A percentile compares a stretch with the other conserved stretches of the same genome.
Evolutionary conservation across 441 rosid species (phyloP).

Genomic region (Euphorbia corollata): DNA sequence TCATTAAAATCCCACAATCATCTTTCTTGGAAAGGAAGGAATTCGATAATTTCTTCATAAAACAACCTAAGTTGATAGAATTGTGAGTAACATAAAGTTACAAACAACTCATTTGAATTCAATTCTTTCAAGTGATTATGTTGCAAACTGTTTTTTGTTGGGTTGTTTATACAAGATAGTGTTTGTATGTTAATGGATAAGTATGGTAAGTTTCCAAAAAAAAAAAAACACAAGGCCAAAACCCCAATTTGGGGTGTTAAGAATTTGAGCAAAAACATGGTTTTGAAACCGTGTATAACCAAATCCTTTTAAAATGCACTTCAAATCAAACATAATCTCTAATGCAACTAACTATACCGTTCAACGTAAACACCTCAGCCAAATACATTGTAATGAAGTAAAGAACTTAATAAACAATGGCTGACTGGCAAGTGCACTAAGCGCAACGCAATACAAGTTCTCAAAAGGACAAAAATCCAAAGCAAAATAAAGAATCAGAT

Average conservation of each 20-base stretch:
- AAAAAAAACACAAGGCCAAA: too few relatives aligned
- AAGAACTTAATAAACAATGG: background rate
- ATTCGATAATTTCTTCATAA: too few relatives aligned
- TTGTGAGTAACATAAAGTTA: background rate
- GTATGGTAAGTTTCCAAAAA: too few relatives aligned
- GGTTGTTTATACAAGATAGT: too few relatives aligned
- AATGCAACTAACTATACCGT: background rate
- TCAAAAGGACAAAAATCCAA: background rate
- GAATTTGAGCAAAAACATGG: too few relatives aligned
- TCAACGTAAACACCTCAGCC: background rate
- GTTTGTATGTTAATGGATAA: too few relatives aligned
- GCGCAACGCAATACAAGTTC: background rate
- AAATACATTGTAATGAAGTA: background rate
- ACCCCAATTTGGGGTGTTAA: too few relatives aligned
- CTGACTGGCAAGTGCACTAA: background rate
- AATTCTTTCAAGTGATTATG: background rate
- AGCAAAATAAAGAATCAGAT: background rate
- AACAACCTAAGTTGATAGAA: background rate
- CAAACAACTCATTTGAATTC: background rate
- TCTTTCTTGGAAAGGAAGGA: background rate
- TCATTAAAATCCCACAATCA: background rate
- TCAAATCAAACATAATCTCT: background rate
- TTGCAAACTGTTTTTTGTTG: too few relatives aligned
- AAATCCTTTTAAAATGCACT: too few relatives aligned
- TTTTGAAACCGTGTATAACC: too few relatives aligned